Percentiles rank a stretch among this genome's conserved stretches.
Conservation (phyloP, 306 rosid genomes). For the Parietaria judaica region DNA sequence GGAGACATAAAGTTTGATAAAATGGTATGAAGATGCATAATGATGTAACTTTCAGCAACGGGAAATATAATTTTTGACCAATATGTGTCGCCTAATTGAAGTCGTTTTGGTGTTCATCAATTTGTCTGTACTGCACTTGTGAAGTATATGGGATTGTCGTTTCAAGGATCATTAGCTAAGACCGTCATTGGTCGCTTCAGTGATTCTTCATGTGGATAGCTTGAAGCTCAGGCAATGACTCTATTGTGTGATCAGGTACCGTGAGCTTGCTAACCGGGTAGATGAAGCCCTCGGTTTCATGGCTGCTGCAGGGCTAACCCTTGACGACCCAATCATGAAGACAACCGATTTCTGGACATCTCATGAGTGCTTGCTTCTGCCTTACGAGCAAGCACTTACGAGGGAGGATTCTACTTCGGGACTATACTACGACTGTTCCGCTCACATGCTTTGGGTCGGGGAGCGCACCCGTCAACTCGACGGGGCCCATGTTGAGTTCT, state of each 20-base stretch:
- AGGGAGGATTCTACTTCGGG: constrained; percentile 41
- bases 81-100: too few species aligned
- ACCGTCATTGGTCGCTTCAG: not conserved
- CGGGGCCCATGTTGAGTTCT: constrained; percentile 38
- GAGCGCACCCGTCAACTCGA: constrained; percentile 42
- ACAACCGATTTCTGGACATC: constrained; percentile 42
- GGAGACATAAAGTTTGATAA: too few species aligned
- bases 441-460: constrained; percentile 44
- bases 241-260: constrained; percentile 19
- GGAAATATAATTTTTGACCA: too few species aligned
- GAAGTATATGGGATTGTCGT: too few species aligned
- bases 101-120: too few species aligned
- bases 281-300: constrained; percentile 42
- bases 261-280: constrained; percentile 33
- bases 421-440: constrained; percentile 35
- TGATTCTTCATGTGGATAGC: not conserved
- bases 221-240: not conserved
- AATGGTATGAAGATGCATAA: too few species aligned
- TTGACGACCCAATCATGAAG: constrained; percentile 33
- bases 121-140: too few species aligned
- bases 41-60: too few species aligned
- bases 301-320: constrained; percentile 31
- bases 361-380: constrained; percentile 41
- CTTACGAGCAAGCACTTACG: constrained; percentile 40
- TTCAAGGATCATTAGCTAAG: too few species aligned